Evolutionary conservation across 2,329 filamentous ascomycete genomes (phyloP), one percentile per base, ranked within the genome.

Genomic region (Aspergillus terreus): DNA sequence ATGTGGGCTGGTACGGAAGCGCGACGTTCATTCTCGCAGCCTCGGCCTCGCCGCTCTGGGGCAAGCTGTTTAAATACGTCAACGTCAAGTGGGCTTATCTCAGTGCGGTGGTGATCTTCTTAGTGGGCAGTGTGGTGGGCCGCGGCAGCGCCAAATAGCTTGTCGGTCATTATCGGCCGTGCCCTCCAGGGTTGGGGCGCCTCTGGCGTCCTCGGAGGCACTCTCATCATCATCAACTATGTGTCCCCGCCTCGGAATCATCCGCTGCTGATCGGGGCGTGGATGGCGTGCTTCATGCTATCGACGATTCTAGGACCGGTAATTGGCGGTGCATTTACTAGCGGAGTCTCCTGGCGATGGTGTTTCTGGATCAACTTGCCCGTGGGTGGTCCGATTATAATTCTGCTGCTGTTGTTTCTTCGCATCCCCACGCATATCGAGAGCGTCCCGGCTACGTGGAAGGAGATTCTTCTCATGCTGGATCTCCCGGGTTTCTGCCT

Each of bases 341-440:
- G 25, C 21, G 23, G 15, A 3, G 43, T 30, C 10, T 44, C 25
- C n/a, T 32, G 43, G 43, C 14, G 43, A 17, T 44, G 43, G 43
- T 44, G 43, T 12, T 44, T 44, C 43, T 44, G 25, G 21, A 44
- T 44, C 43, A 44, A 44, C 23, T 17, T 44, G 21, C 43, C 43
- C 11, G 25, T 44, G 1, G 43, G 43, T 10, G 43, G 43, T 15
- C 10, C 32, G n/a, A 30, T 30, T 11, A 6, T 44, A 5, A 23
- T 15, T 30, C 19, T 44, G 21, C 14, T 44, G 9, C 6, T 25
- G 21, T n/a, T 32, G 5, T 44, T 44, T 23, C 25, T 44, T 30
- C 43, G 43, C n/a, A 25, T 30, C n/a, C 23, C 43, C 11, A 15
- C 14, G 25, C 25, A 44, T 9, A 30, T 30, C 12, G n/a, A 44